Evolutionary conservation across 805 yeast species (phyloP).

Genomic region (Candida boleticola): DNA sequence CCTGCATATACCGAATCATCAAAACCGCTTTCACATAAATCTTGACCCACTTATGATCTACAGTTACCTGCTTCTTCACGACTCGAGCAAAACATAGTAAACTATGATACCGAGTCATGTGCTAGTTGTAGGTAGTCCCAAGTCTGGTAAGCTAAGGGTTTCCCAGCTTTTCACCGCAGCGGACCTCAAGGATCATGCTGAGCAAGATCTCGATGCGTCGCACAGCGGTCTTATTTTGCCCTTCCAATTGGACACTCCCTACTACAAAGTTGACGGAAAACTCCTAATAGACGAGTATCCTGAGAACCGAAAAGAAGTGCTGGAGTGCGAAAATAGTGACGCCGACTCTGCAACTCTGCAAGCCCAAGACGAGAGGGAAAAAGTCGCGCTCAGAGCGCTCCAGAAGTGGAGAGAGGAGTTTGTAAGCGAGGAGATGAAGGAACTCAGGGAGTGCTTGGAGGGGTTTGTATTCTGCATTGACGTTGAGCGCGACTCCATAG

Average conservation of each 20-base stretch:
- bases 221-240: slow-evolving; percentile 34
- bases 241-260: slow-evolving; percentile 26
- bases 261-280: slow-evolving; percentile 27
- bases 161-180: slow-evolving; percentile 26
- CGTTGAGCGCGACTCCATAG: slow-evolving; percentile 11
- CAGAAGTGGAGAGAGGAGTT: slow-evolving; percentile 42
- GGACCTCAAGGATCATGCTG: slow-evolving; percentile 22
- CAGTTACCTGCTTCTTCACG: too few relatives aligned
- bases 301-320: slow-evolving; percentile 15
- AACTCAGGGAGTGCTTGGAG: slow-evolving; percentile 44
- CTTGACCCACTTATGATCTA: too few relatives aligned
- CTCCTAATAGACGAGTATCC: slow-evolving; percentile 39
- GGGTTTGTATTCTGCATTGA: slow-evolving; percentile 46
- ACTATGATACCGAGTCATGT: slow-evolving; percentile 32
- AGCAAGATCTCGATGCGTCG: slow-evolving; percentile 32
- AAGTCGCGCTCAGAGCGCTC: slow-evolving; percentile 16
- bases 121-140: slow-evolving; percentile 44
- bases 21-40: too few relatives aligned
- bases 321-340: too few relatives aligned
- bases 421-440: slow-evolving; percentile 31
- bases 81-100: too few relatives aligned
- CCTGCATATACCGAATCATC: not conserved
- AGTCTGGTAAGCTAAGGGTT: slow-evolving; percentile 37
- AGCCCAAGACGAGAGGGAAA: slow-evolving; percentile 1
- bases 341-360: not conserved